A percentile compares a stretch with the other conserved stretches of the same genome.
These are phyloP conservation scores for Calonectria fujianensis DNA, from an alignment of 2,329 filamentous ascomycete species.

Conservation along the genomic window DNA sequence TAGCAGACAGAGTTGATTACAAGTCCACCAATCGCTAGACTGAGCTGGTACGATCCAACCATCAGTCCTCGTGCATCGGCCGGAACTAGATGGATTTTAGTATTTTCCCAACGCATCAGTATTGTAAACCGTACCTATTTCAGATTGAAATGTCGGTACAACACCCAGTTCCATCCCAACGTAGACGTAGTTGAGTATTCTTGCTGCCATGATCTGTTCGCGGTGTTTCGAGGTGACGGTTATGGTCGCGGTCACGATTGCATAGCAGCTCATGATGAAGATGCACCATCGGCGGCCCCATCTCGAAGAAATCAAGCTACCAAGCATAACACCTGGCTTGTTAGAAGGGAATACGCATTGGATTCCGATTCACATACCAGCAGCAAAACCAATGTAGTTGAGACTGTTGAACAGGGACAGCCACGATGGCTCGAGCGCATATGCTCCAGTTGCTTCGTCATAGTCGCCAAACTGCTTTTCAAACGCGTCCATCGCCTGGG, in stretches of 20 bases:
- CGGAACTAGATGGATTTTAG: conserved; percentile 44
- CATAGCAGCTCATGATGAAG: conserved; percentile 61
- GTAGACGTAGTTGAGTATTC: conserved; percentile 52
- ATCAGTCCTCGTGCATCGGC: conserved; percentile 57
- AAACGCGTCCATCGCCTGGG: conserved; percentile 62
- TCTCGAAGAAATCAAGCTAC: conserved; percentile 50
- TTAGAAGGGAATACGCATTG: not conserved
- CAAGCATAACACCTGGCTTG: conserved; percentile 47
- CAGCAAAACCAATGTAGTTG: conserved; percentile 60
- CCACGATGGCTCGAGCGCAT: conserved; percentile 57
- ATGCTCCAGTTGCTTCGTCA: conserved; percentile 49
- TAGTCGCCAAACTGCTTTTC: conserved; percentile 58
- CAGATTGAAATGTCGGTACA: conserved; percentile 60
- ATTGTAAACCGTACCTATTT: conserved; percentile 42
- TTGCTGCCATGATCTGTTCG: conserved; percentile 50
- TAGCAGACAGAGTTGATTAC: conserved; percentile 52
- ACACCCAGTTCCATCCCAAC: conserved; percentile 52
- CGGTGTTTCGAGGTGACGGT: conserved; percentile 43
- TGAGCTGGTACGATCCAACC: conserved; percentile 60
- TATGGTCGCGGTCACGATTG: conserved; percentile 51
- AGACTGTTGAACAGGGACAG: conserved; percentile 61
- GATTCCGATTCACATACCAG: conserved; percentile 48
- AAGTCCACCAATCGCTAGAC: conserved; percentile 53
- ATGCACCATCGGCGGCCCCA: conserved; percentile 55
- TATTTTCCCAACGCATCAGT: not conserved